Conservation (phyloP, 441 rosid genomes). For the Populus tomentosa region DNA sequence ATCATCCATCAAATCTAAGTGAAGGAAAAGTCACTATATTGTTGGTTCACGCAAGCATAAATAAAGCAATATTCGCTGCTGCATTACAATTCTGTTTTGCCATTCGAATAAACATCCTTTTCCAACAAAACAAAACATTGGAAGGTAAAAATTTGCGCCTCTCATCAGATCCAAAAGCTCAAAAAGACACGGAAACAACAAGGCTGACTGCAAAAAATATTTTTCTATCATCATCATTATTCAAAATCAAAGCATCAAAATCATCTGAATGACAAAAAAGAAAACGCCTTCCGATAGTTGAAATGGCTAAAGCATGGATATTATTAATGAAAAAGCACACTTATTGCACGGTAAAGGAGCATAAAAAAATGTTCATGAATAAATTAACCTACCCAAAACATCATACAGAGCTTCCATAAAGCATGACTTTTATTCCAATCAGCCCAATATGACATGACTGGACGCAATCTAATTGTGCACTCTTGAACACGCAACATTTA, state of each 20-base stretch:
- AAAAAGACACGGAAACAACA: not conserved
- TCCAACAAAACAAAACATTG: too few species aligned
- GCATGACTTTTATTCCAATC: not conserved
- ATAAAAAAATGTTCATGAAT: slow-evolving; percentile 4
- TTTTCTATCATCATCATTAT: not conserved
- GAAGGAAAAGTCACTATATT: not conserved
- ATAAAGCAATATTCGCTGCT: too few species aligned
- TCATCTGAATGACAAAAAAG: not conserved
- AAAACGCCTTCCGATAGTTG: not conserved
- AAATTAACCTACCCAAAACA: slow-evolving; percentile 10
- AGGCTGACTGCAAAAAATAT: not conserved
- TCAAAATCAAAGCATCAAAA: too few species aligned
- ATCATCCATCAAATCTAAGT: not conserved
- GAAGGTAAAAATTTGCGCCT: too few species aligned
- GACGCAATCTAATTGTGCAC: slow-evolving; percentile 1
- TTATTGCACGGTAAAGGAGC: slow-evolving; percentile 2
- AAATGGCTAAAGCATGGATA: not conserved
- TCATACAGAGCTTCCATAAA: slow-evolving; percentile 2
- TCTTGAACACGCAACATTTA: slow-evolving; percentile 12
- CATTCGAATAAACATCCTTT: too few species aligned
- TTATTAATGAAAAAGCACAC: not conserved
- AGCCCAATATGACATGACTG: not conserved
- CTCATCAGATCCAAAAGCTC: too few species aligned
- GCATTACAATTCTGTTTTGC: too few species aligned
- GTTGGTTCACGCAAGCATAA: not conserved